A percentile compares a stretch with the other conserved stretches of the same genome.
phyloP scores from a whole-genome alignment of 306 rosid genomes.

The Vicia sativa region DNA sequence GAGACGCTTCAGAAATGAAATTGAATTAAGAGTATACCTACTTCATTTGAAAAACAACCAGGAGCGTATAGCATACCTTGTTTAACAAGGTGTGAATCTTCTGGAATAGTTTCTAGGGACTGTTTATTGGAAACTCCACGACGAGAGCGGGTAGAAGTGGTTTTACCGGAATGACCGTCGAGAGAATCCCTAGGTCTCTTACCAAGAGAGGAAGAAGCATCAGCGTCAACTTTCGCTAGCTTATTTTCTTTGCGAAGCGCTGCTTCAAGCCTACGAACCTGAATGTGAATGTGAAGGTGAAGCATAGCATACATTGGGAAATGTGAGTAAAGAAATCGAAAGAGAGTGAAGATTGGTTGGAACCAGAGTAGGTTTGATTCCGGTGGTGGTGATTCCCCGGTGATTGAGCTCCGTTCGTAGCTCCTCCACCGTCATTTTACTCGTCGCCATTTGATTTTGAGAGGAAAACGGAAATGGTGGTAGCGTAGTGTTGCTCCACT shows the following conservation, averaged over 20 bases:
- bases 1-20: neutral
- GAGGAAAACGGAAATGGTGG: neutral
- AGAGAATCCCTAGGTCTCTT: slow-evolving; percentile 56
- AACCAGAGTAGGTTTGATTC: slow-evolving; percentile 78
- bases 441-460: slow-evolving; percentile 62
- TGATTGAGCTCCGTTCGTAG: slow-evolving; percentile 65
- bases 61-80: slow-evolving; percentile 34
- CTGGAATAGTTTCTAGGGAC: neutral
- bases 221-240: neutral
- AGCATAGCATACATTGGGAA: neutral
- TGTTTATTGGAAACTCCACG: slow-evolving; percentile 10
- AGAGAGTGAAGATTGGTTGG: neutral
- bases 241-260: slow-evolving; percentile 56
- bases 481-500: neutral
- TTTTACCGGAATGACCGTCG: slow-evolving; percentile 41
- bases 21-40: neutral
- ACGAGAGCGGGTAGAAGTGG: slow-evolving; percentile 35
- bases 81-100: slow-evolving; percentile 17
- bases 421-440: slow-evolving; percentile 71
- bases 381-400: slow-evolving; percentile 72
- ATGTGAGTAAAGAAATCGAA: neutral
- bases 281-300: slow-evolving; percentile 1
- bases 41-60: neutral
- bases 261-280: slow-evolving; percentile 69
- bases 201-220: slow-evolving; percentile 20